These are phyloP conservation scores for Fusarium longipes DNA, from an alignment of 2,329 filamentous ascomycete genomes.

Conservation along the genomic window DNA sequence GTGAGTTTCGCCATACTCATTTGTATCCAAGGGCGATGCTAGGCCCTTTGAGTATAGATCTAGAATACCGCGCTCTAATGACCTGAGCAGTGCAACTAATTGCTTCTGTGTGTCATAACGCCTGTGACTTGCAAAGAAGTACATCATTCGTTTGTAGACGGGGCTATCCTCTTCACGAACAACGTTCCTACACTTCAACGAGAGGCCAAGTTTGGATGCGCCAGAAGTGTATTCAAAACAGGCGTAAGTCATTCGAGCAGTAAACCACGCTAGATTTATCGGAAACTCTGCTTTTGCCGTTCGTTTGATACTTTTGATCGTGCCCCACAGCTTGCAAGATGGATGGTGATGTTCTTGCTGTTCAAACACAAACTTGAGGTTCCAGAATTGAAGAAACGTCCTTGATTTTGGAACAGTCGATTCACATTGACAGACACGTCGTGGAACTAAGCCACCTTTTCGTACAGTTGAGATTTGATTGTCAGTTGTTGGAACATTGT, in stretches of 20 bases:
- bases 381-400: background rate
- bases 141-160: background rate
- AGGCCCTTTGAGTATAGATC: background rate
- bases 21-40: background rate
- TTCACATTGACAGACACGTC: background rate
- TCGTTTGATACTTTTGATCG: background rate
- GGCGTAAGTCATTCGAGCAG: background rate
- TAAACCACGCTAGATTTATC: background rate
- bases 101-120: background rate
- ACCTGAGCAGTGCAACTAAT: background rate
- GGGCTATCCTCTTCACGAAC: rapidly evolving
- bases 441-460: too few relatives aligned
- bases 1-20: rapidly evolving
- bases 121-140: background rate
- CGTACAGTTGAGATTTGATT: too few relatives aligned
- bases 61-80: background rate
- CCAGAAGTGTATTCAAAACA: background rate
- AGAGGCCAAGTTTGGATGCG: background rate
- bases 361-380: background rate
- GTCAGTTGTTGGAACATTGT: rapidly evolving
- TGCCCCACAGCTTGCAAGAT: background rate
- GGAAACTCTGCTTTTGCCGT: background rate
- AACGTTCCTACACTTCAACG: background rate
- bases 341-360: background rate
- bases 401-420: background rate